phyloP scores from a whole-genome alignment of 2,329 filamentous ascomycete species.

The Colletotrichum sp. region DNA sequence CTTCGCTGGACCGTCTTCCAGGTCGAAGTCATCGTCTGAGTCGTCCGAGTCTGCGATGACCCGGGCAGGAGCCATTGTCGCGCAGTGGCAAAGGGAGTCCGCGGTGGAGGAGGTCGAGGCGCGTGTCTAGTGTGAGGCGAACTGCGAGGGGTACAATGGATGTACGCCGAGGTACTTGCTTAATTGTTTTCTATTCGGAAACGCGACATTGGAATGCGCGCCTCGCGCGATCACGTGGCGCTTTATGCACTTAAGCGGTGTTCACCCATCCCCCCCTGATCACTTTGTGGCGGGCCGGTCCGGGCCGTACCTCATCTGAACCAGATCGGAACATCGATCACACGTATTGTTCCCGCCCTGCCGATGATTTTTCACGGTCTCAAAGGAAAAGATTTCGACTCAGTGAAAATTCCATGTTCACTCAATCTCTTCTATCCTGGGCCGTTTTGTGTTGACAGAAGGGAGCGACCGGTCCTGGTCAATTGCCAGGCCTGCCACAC shows the following conservation, averaged over 20 bases:
- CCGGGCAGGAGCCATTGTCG: slow-evolving; percentile 14
- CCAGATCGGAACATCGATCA: background rate
- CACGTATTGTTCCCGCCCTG: background rate
- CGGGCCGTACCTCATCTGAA: background rate
- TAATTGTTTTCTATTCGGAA: background rate
- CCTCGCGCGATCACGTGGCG: slow-evolving; percentile 1
- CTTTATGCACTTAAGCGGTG: background rate
- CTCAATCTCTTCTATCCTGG: slow-evolving; percentile 67
- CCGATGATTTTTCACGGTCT: background rate
- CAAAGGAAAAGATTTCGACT: background rate
- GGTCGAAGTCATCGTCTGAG: slow-evolving; percentile 12
- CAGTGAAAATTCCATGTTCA: slow-evolving; percentile 30
- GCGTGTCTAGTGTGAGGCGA: background rate
- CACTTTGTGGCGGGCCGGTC: background rate
- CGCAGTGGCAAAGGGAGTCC: background rate
- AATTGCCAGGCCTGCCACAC: slow-evolving; percentile 6
- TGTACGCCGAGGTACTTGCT: background rate
- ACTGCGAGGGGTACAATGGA: background rate
- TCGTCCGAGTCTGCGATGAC: slow-evolving; percentile 25
- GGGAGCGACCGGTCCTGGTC: slow-evolving; percentile 6
- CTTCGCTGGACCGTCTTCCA: slow-evolving; percentile 5
- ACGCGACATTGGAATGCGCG: background rate
- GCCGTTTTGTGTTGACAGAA: slow-evolving; percentile 24
- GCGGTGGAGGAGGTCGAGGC: background rate
- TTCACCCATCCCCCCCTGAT: background rate